Percentiles rank a stretch among this genome's conserved stretches.
Evolutionary conservation across 306 rosid genomes (phyloP).

Genomic region (Trifolium repens): DNA sequence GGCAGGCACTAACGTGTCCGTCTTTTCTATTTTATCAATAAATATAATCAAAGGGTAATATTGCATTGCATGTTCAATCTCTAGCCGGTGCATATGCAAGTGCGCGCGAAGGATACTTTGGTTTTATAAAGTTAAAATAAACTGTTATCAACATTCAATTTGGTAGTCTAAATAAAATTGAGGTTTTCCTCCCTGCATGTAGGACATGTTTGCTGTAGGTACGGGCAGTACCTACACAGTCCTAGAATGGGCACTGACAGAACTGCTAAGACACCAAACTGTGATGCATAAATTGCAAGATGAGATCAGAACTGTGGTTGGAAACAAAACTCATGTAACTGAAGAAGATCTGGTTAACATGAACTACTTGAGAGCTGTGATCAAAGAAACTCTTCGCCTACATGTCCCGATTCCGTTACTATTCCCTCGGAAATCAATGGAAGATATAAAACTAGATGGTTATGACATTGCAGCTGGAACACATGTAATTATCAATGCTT

Average conservation of each 20-base stretch:
- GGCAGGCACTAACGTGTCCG: no score
- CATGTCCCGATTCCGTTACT: conserved; percentile 16
- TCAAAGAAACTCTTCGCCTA: conserved; percentile 36
- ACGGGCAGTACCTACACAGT: conserved; percentile 33
- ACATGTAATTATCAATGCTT: no score
- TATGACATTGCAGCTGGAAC: conserved; percentile 37
- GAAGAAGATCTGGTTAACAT: conserved; percentile 36
- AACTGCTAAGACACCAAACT: conserved; percentile 8
- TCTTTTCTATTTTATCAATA: no score
- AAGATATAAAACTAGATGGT: conserved; percentile 29
- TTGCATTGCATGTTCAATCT: no score
- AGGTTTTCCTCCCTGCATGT: not conserved
- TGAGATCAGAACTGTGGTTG: conserved; percentile 36
- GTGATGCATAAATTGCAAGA: conserved; percentile 41
- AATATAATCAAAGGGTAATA: no score
- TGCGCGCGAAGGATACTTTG: no score
- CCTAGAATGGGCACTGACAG: conserved; percentile 44
- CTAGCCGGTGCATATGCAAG: no score
- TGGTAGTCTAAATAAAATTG: no score
- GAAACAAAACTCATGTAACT: conserved; percentile 13
- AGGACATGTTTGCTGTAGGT: conserved; percentile 24
- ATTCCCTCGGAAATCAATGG: conserved; percentile 29
- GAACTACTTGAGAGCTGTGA: conserved; percentile 47
- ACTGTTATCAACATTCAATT: no score
- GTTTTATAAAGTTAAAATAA: no score